Base-by-base conservation (phyloP, 208 protist genomes). In the Trypanosoma grayi region DNA sequence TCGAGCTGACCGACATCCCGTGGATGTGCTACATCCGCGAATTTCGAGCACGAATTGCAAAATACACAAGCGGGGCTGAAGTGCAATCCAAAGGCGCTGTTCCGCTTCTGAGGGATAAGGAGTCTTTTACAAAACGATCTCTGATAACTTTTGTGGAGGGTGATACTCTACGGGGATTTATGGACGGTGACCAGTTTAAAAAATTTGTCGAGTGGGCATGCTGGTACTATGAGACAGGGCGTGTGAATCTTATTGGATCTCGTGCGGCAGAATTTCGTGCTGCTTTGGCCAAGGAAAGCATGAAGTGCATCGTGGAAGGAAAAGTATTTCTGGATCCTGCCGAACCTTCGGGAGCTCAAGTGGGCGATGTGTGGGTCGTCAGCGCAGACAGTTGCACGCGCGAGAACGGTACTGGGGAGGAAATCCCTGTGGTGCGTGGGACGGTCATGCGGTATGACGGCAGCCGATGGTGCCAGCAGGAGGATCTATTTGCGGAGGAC, bases 21-120 rank as follows among this genome's bases (percentile, higher is more conserved):
- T 64, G 72, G 16, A 55, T 88, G 30, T 88, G 81, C 51, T 84
- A 73, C 60, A 24, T 88, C 47, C 81, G 81, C 25, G 81, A 88
- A 60, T 41, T 84, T 53, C 77, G 81, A 22, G 66, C 69, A 27
- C 73, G 56, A 13, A 51, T 62, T 52, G 57, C 0, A 24, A 25
- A 24, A 16, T 41, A 24, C 20, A 62, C 57, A 37, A 18, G 13
- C 18, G 25, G 52, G 18, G 18, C 22, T 4, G 20, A 37, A n/a
- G 34, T 22, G 39, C 20, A 8, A 5, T 39, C 8, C 22, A 27
- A 20, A 20, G 9, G 45, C 22, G 3, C 2, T 10, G 2, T 9
- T 6, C 14, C 14, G 0, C 40, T 20, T 8, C n/a, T 58, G 10
- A 16, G 22, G 28, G 28, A 20, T 59, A 22, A 47, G 10, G 16